Evolutionary conservation across 345 rosid species (phyloP), one percentile per base, ranked within the genome.

Genomic region (Triadica sebifera): DNA sequence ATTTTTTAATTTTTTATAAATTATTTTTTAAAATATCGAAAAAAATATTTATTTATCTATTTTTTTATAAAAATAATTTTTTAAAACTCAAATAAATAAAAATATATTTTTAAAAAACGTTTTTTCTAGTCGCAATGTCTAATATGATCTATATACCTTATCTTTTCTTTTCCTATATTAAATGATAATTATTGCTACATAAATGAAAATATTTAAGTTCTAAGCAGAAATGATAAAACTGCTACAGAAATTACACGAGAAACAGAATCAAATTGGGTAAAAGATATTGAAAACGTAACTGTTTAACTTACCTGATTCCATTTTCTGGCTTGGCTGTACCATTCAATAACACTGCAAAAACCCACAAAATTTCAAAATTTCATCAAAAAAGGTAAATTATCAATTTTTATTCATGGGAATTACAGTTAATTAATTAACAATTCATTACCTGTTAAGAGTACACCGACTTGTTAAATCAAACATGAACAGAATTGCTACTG

Each of bases 281-380:
- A n/a, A n/a, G n/a, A n/a, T n/a, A n/a, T n/a, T n/a, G n/a, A n/a
- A n/a, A n/a, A n/a, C n/a, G n/a, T n/a, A n/a, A n/a, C n/a, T n/a
- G n/a, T n/a, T n/a, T n/a, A n/a, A n/a, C n/a, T n/a, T 86, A 95
- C 99, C 98, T 84, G 88, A 77, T 95, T 95, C 99, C 99, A 95
- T 87, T 91, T 91, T 83, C 98, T 90, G 71, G 98, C 97, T 76
- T 90, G 85, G 66, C 62, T 76, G 68, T 95, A 93, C 99, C 99
- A 95, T 72, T 84, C 89, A 69, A 86, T 72, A 45, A 91, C 93
- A 70, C 99, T 95, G 87, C 76, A 74, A 70, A 47, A 51, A 63
- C 38, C 63, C 70, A 75, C 43, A 61, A 3, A 49, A 4, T 39
- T 39, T 55, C 12, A 25, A 20, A 34, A 19, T 45, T n/a, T 55